Evolutionary conservation across 805 yeast species (phyloP).

Genomic region (Metschnikowia proteae): DNA sequence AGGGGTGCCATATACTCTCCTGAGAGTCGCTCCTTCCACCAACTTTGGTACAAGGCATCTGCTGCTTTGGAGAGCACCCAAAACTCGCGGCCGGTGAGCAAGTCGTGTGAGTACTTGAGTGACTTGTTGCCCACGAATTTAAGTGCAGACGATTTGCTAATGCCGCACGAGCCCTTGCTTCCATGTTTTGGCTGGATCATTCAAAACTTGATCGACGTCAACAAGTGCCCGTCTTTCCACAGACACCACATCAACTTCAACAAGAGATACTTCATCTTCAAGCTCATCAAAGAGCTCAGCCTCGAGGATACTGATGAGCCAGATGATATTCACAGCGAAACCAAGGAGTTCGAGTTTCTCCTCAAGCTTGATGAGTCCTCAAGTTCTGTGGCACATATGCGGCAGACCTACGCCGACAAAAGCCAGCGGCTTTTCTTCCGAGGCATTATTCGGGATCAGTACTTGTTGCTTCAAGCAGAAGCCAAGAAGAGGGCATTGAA

Average conservation of each 20-base stretch:
- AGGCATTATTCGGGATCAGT: slow-evolving; percentile 30
- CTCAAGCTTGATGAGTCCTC: slow-evolving; percentile 42
- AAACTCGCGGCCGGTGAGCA: neutral
- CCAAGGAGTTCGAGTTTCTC: slow-evolving; percentile 50
- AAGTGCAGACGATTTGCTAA: slow-evolving; percentile 25
- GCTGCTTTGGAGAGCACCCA: slow-evolving; percentile 19
- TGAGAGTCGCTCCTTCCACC: slow-evolving; percentile 66
- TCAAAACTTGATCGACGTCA: slow-evolving; percentile 66
- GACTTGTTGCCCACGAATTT: slow-evolving; percentile 31
- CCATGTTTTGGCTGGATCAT: slow-evolving; percentile 93
- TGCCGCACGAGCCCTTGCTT: slow-evolving; percentile 47
- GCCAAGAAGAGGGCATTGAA: neutral
- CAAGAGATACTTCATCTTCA: slow-evolving; percentile 48
- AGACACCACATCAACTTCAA: slow-evolving; percentile 75
- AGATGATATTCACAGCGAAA: slow-evolving; percentile 25
- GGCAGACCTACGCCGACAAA: slow-evolving; percentile 31
- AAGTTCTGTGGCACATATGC: slow-evolving; percentile 30
- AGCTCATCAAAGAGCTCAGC: slow-evolving; percentile 36
- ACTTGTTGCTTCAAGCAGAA: slow-evolving; percentile 21
- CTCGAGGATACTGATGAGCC: slow-evolving; percentile 32
- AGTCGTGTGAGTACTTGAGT: slow-evolving; percentile 26
- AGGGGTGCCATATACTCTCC: slow-evolving; percentile 74
- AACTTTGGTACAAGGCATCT: slow-evolving; percentile 66
- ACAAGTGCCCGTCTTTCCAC: slow-evolving; percentile 69
- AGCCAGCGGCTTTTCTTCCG: slow-evolving; percentile 28